A percentile compares a stretch with the other conserved stretches of the same genome.
Conservation (phyloP, 1,139 yeast species). For the Candida sp. region DNA sequence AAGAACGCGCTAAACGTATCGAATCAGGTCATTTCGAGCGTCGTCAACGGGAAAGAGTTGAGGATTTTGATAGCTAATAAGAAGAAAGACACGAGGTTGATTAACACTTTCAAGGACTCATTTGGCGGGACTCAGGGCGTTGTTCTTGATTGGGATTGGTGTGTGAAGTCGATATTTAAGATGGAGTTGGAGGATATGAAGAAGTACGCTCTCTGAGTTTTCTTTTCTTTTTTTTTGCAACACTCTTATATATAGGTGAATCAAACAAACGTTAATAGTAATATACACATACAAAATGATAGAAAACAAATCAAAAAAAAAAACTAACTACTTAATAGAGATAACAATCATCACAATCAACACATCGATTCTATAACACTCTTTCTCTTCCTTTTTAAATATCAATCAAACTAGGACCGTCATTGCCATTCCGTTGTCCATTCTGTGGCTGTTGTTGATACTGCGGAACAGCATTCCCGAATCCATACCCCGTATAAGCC, state of each 20-base stretch:
- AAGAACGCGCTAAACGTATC: conserved; percentile 19
- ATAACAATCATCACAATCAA: background rate
- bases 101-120: conserved; percentile 37
- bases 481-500: conserved; percentile 89
- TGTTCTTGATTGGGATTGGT: conserved; percentile 73
- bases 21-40: conserved; percentile 10
- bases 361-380: background rate
- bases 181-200: conserved; percentile 37
- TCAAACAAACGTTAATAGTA: background rate
- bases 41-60: conserved; percentile 19
- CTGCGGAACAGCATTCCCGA: conserved; percentile 65
- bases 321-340: background rate
- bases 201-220: conserved; percentile 21
- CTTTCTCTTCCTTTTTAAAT: conserved; percentile 23
- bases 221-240: too few species aligned
- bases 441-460: conserved; percentile 23
- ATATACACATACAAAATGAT: conserved; percentile 1
- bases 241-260: background rate
- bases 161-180: conserved; percentile 60
- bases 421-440: conserved; percentile 28
- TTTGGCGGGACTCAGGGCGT: conserved; percentile 18
- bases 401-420: conserved; percentile 55
- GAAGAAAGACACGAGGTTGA: conserved; percentile 47
- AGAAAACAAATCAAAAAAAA: background rate
- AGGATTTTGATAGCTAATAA: conserved; percentile 41